These are phyloP conservation scores for Pythium aquatile DNA, from an alignment of 352 stramenopile genomes.

Conservation along the genomic window DNA sequence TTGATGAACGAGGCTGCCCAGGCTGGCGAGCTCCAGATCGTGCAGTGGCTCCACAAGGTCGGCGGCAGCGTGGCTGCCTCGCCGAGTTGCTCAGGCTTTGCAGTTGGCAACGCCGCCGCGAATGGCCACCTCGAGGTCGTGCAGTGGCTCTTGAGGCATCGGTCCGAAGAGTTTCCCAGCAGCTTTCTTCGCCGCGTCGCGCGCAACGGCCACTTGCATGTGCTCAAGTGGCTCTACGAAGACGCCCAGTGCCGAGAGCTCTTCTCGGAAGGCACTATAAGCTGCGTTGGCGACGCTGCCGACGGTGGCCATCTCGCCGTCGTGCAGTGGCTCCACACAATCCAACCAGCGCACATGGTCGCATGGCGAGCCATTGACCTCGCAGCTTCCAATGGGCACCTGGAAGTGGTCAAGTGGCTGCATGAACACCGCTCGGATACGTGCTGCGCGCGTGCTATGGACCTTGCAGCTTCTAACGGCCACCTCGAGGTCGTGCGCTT, in stretches of 20 bases:
- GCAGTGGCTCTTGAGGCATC: conserved; percentile 17
- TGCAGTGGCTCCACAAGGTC: conserved; percentile 18
- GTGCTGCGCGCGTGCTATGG: conserved; percentile 15
- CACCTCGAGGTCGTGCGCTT: conserved; percentile 16
- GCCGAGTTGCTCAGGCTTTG: not conserved
- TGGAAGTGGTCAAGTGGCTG: conserved; percentile 16
- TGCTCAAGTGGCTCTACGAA: conserved; percentile 19
- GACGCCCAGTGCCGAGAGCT: conserved; percentile 14
- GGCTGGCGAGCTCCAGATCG: conserved; percentile 6
- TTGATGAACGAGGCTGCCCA: conserved; percentile 7
- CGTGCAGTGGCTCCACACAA: conserved; percentile 15
- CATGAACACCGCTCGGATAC: conserved; percentile 8
- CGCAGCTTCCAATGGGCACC: conserved; percentile 7
- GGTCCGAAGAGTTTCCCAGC: conserved; percentile 15
- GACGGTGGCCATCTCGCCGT: conserved; percentile 18
- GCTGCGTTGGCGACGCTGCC: conserved; percentile 14
- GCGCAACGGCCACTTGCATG: conserved; percentile 17
- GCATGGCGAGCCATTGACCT: conserved; percentile 18
- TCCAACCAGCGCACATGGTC: conserved; percentile 6
- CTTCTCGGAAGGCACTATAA: conserved; percentile 10
- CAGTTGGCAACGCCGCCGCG: conserved; percentile 5
- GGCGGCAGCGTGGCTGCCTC: not conserved
- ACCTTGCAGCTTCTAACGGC: conserved; percentile 5
- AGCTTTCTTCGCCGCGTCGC: conserved; percentile 5
- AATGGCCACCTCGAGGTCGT: conserved; percentile 19